Evolutionary conservation across 1,139 yeast genomes (phyloP).

Genomic region (Kluyveromyces marxianus): DNA sequence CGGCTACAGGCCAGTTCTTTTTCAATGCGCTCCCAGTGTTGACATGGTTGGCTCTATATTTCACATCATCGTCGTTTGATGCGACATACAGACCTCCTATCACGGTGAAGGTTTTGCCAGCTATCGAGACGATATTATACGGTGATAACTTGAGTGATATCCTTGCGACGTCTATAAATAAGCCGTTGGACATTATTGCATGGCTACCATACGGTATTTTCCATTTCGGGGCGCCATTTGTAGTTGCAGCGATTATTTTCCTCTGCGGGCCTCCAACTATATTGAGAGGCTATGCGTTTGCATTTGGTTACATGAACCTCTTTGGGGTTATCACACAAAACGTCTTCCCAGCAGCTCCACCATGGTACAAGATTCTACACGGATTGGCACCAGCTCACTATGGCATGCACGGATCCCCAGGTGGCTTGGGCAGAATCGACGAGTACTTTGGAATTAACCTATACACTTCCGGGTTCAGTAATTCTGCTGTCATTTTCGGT

Average conservation of each 20-base stretch:
- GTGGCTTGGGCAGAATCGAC: constrained; percentile 91
- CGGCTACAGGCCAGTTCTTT: constrained; percentile 80
- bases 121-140: constrained; percentile 85
- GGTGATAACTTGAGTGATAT: constrained; percentile 90
- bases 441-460: constrained; percentile 68
- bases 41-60: constrained; percentile 82
- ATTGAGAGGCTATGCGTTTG: constrained; percentile 80
- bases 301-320: constrained; percentile 95
- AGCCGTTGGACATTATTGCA: constrained; percentile 72
- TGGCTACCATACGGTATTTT: constrained; percentile 95
- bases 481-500: constrained; percentile 92
- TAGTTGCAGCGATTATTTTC: constrained; percentile 72
- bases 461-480: constrained; percentile 78
- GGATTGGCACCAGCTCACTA: constrained; percentile 90
- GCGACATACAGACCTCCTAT: constrained; percentile 79
- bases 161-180: constrained; percentile 64
- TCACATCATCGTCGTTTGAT: constrained; percentile 73
- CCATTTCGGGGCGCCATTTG: constrained; percentile 85
- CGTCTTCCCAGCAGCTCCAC: constrained; percentile 92
- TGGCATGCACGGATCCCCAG: constrained; percentile 90
- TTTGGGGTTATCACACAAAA: constrained; percentile 78
- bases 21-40: constrained; percentile 78
- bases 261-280: constrained; percentile 91
- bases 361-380: constrained; percentile 88
- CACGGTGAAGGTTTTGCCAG: constrained; percentile 84